phyloP scores from a whole-genome alignment of 1,284 basidiomycete genomes.

The Sanghuangporus baumii region DNA sequence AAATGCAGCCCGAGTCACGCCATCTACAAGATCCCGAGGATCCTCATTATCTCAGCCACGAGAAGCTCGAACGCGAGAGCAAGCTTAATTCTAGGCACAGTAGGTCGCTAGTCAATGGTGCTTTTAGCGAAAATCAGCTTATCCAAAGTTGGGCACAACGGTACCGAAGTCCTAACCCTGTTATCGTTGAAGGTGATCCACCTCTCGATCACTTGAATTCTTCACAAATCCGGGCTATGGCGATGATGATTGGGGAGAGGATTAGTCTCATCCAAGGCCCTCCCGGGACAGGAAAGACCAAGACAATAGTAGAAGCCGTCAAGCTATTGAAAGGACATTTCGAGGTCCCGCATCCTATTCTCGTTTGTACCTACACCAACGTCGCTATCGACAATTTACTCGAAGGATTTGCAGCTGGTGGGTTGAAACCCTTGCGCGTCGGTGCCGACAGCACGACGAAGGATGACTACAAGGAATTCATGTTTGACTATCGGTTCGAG shows the following conservation, averaged over 20 bases:
- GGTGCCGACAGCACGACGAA: constrained; percentile 64
- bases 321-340: constrained; percentile 84
- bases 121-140: constrained; percentile 62
- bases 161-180: constrained; percentile 54
- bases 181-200: constrained; percentile 80
- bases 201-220: constrained; percentile 59
- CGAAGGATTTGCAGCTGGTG: constrained; percentile 58
- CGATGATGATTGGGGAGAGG: constrained; percentile 78
- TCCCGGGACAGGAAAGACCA: constrained; percentile 94
- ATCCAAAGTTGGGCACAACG: constrained; percentile 74
- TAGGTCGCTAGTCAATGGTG: constrained; percentile 30
- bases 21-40: constrained; percentile 32
- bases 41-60: constrained; percentile 30
- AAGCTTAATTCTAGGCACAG: constrained; percentile 23
- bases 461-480: constrained; percentile 49
- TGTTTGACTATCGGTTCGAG: constrained; percentile 64
- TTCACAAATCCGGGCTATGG: constrained; percentile 81
- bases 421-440: constrained; percentile 73
- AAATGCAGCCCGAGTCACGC: constrained; percentile 2
- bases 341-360: constrained; percentile 75
- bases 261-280: constrained; percentile 90
- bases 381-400: constrained; percentile 93
- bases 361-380: constrained; percentile 92
- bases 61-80: constrained; percentile 31
- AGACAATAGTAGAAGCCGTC: constrained; percentile 84